phyloP scores from a whole-genome alignment of 495 filamentous ascomycete species.

The Xylaria telfairii region DNA sequence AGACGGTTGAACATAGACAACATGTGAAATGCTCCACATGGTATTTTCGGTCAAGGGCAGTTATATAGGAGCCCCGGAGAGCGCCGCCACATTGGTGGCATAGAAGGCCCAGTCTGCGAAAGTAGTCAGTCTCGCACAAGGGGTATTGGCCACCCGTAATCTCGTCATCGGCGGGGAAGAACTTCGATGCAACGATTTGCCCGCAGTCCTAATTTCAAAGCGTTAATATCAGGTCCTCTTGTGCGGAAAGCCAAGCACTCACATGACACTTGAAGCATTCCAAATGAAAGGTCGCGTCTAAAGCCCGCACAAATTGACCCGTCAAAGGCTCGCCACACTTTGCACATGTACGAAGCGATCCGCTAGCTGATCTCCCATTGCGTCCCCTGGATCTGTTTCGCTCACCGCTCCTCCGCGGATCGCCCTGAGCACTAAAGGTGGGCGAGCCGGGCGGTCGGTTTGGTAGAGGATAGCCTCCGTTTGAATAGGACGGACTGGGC shows the following conservation, averaged over 20 bases:
- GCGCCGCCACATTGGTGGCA: conserved; percentile 93
- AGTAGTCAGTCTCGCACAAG: conserved; percentile 97
- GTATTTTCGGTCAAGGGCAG: conserved; percentile 95
- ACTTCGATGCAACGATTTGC: conserved; percentile 95
- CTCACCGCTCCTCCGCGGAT: conserved; percentile 52
- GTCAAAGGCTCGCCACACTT: conserved; percentile 87
- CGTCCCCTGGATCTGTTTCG: conserved; percentile 53
- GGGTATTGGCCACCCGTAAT: conserved; percentile 87
- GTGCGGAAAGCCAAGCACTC: conserved; percentile 46
- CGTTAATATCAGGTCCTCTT: conserved; percentile 15
- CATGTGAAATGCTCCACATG: conserved; percentile 99
- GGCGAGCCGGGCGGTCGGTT: conserved; percentile 46
- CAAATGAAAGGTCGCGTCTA: conserved; percentile 92
- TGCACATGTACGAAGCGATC: conserved; percentile 72
- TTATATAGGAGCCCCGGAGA: conserved; percentile 96
- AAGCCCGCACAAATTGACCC: conserved; percentile 93
- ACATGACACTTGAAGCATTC: conserved; percentile 98
- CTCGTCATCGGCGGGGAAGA: conserved; percentile 95
- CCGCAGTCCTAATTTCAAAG: conserved; percentile 79
- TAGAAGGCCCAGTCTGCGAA: conserved; percentile 86
- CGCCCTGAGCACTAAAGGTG: conserved; percentile 45
- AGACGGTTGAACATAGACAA: conserved; percentile 94
- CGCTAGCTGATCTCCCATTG: conserved; percentile 55
- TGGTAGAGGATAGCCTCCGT: conserved; percentile 42
- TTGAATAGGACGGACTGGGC: conserved; percentile 45